phyloP scores from a whole-genome alignment of 2,329 filamentous ascomycete genomes.

The Trichoderma oligosporum region DNA sequence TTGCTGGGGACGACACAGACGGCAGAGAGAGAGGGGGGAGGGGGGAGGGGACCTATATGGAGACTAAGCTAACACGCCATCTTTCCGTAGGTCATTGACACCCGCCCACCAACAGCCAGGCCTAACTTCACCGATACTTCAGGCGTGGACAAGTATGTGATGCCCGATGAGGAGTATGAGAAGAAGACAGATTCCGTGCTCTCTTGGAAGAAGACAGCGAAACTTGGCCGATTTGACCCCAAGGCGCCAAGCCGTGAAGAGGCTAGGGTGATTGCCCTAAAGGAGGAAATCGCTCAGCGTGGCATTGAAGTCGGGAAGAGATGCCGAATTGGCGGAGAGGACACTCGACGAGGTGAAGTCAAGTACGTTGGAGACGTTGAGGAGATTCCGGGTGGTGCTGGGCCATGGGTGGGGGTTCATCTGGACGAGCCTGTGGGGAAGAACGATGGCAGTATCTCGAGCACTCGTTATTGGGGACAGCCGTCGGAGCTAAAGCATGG shows the following conservation, averaged over 20 bases:
- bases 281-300: conserved; percentile 65
- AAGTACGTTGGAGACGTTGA: conserved; percentile 69
- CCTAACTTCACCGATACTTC: conserved; percentile 79
- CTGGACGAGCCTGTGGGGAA: conserved; percentile 78
- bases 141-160: conserved; percentile 81
- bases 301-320: conserved; percentile 62
- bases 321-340: conserved; percentile 64
- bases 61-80: conserved; percentile 30
- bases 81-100: conserved; percentile 66
- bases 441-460: conserved; percentile 72
- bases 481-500: conserved; percentile 65
- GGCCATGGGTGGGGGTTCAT: conserved; percentile 69
- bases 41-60: conserved; percentile 3
- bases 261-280: conserved; percentile 64
- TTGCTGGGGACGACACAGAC: conserved; percentile 4
- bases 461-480: conserved; percentile 65
- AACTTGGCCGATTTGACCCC: conserved; percentile 94
- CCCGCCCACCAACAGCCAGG: conserved; percentile 68
- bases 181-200: conserved; percentile 82
- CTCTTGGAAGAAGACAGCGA: conserved; percentile 92
- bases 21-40: conserved; percentile 6
- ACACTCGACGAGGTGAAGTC: conserved; percentile 65
- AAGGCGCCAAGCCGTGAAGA: conserved; percentile 70
- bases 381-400: conserved; percentile 64
- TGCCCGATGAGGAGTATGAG: conserved; percentile 84